A percentile compares a stretch with the other conserved stretches of the same genome.
phyloP scores from a whole-genome alignment of 352 stramenopile species.

The Phytophthora vignae region DNA sequence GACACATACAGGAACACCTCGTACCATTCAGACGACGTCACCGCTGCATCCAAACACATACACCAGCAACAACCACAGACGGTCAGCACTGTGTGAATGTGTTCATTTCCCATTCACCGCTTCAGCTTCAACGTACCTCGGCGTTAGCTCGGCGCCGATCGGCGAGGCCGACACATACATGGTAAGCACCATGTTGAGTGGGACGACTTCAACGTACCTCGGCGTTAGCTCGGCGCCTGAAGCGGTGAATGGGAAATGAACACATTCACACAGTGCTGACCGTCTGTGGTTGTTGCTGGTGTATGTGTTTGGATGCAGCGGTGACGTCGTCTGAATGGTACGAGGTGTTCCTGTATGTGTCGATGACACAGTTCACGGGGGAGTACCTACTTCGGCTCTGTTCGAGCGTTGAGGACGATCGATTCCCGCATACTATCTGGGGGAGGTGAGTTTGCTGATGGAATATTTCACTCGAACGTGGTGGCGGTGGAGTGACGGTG shows the following conservation, averaged over 20 bases:
- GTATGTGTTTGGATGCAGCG: constrained; percentile 14
- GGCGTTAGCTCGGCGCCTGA: too few relatives aligned
- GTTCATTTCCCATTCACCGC: not conserved
- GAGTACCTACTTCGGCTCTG: constrained; percentile 81
- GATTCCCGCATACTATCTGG: constrained; percentile 60
- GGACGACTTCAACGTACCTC: too few relatives aligned
- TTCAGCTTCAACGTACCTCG: constrained; percentile 31
- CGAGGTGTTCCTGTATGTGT: constrained; percentile 79
- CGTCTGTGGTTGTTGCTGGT: constrained; percentile 3
- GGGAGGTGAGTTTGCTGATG: constrained; percentile 46
- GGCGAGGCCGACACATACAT: constrained; percentile 63
- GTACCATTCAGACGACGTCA: constrained; percentile 68
- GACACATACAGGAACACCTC: constrained; percentile 82
- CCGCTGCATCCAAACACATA: constrained; percentile 22
- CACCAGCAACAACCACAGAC: constrained; percentile 3
- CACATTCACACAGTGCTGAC: not conserved
- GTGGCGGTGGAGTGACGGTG: too few relatives aligned
- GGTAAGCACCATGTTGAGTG: constrained; percentile 79
- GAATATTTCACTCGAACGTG: too few relatives aligned
- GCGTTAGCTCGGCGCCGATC: constrained; percentile 3
- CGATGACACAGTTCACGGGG: constrained; percentile 74
- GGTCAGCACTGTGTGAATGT: not conserved
- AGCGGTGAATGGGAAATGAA: not conserved
- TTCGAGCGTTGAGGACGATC: constrained; percentile 84
- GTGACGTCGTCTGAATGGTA: constrained; percentile 69